These are phyloP conservation scores for Tricholoma flavovirens DNA, from an alignment of 768 basidiomycete species.

Conservation along the genomic window DNA sequence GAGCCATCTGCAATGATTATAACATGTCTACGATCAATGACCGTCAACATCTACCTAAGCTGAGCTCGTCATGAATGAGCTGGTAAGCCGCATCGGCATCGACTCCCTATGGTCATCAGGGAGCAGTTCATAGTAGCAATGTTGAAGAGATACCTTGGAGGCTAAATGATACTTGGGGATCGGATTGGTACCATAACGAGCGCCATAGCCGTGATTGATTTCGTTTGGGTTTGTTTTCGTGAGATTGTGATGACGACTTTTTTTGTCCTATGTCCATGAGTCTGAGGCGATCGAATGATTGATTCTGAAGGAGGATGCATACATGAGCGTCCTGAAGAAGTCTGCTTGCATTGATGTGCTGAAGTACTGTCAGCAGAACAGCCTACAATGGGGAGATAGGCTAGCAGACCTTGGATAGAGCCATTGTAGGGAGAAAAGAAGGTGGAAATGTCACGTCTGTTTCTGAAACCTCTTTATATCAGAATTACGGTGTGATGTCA, in stretches of 20 bases:
- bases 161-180: slow-evolving; percentile 68
- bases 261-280: slow-evolving; percentile 38
- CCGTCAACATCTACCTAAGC: slow-evolving; percentile 39
- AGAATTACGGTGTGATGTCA: slow-evolving; percentile 4
- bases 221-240: slow-evolving; percentile 27
- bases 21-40: neutral
- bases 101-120: slow-evolving; percentile 40
- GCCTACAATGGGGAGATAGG: neutral
- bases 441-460: neutral
- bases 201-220: slow-evolving; percentile 46
- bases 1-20: slow-evolving; percentile 40
- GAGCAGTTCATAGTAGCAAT: neutral
- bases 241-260: slow-evolving; percentile 29
- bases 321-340: slow-evolving; percentile 58
- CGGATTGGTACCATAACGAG: slow-evolving; percentile 59
- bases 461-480: neutral
- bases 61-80: slow-evolving; percentile 56
- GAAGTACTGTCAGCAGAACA: neutral
- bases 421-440: slow-evolving; percentile 33
- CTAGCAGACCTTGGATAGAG: slow-evolving; percentile 49
- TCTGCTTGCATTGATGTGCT: slow-evolving; percentile 66
- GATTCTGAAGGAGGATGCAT: slow-evolving; percentile 5
- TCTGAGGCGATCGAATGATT: neutral
- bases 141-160: slow-evolving; percentile 34
- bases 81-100: slow-evolving; percentile 50